Percentiles rank a stretch among this genome's conserved stretches.
Evolutionary conservation across 192 early-diverging fungal species (phyloP).

Genomic region (Mortierella alpina): DNA sequence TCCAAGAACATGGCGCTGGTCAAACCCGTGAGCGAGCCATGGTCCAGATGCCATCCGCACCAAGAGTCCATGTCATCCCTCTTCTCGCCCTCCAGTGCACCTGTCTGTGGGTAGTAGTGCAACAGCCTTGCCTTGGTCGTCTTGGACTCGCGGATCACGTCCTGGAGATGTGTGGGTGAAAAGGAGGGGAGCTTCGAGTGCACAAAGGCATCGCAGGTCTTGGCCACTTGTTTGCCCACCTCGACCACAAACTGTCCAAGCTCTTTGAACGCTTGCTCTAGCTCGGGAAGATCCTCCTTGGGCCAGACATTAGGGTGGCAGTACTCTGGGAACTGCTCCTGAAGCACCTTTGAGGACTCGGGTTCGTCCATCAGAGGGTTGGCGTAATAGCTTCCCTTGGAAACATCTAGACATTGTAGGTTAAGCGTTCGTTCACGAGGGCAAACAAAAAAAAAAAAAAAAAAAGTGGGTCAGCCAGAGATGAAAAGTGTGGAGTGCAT

Average conservation of each 20-base stretch:
- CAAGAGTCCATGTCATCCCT: conserved; percentile 65
- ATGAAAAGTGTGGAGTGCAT: conserved; percentile 27
- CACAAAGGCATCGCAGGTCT: conserved; percentile 69
- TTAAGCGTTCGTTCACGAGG: conserved; percentile 3
- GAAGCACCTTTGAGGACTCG: conserved; percentile 26
- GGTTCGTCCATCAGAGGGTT: conserved; percentile 65
- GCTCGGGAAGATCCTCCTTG: conserved; percentile 60
- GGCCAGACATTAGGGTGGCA: conserved; percentile 73
- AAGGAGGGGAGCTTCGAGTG: conserved; percentile 53
- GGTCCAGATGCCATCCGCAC: conserved; percentile 80
- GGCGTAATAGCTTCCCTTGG: conserved; percentile 75
- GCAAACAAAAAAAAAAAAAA: conserved; percentile 1
- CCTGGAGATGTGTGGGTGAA: conserved; percentile 59
- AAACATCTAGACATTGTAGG: conserved; percentile 32
- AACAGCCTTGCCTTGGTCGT: conserved; percentile 73
- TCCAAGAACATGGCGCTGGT: conserved; percentile 73
- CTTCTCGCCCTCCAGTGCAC: conserved; percentile 22
- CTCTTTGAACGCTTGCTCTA: conserved; percentile 65
- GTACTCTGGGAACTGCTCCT: conserved; percentile 63
- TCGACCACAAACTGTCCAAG: conserved; percentile 67
- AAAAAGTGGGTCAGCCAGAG: conserved; percentile 38
- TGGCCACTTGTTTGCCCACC: conserved; percentile 66
- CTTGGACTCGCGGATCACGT: conserved; percentile 61
- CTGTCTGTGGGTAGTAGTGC: conserved; percentile 71
- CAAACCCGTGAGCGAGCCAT: conserved; percentile 69